Base-by-base conservation (phyloP, 768 basidiomycete genomes). In the Rhizopogon vesiculosus region DNA sequence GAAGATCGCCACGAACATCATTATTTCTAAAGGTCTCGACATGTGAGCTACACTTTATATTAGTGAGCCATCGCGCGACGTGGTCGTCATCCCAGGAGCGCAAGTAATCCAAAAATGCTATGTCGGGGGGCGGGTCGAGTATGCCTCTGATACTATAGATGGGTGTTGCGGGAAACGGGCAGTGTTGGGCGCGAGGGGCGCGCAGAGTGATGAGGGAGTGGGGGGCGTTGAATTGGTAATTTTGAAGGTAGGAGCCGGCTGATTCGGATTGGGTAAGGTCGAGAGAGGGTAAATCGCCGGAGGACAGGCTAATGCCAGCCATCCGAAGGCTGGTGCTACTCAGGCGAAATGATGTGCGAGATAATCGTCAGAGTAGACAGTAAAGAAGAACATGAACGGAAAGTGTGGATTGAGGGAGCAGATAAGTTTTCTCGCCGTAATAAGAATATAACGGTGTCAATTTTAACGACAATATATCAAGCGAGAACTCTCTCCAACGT, bases 1-100 rank as follows among this genome's bases (percentile, higher is more conserved):
- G 74, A 28, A 99, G 85, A 66, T 91, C 89, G 4, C 96, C 93
- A 51, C 91, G 75, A 63, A 99, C 95, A 67, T 98, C 95, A 73
- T 96, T 89, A 4, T 79, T 77, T 45, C 78, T 81, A 75, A 99
- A 99, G 0, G 79, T 76, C 6, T 77, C 71, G 10, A 86, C 82
- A 65, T 87, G 87, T 41, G 77, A 76, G 0, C 74, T 79, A 64
- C 93, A 93, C 64, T 84, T 88, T 62, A 90, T 84, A n/a, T 91
- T 83, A 0, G 77, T 63, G 39, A 98, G 79, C 90, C 95, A 98
- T 48, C 76, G 76, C 3, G 85, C 79, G 54, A 91, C 85, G 62
- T 89, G 84, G 3, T 62, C 62, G 66, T 91, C 89, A 0, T 78
- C 67, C 90, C 90, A 92, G n/a, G 83, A 76, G 18, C 77, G 78